These are phyloP conservation scores for Trichomonas gallinae DNA, from an alignment of 208 protist genomes.

Conservation along the genomic window DNA sequence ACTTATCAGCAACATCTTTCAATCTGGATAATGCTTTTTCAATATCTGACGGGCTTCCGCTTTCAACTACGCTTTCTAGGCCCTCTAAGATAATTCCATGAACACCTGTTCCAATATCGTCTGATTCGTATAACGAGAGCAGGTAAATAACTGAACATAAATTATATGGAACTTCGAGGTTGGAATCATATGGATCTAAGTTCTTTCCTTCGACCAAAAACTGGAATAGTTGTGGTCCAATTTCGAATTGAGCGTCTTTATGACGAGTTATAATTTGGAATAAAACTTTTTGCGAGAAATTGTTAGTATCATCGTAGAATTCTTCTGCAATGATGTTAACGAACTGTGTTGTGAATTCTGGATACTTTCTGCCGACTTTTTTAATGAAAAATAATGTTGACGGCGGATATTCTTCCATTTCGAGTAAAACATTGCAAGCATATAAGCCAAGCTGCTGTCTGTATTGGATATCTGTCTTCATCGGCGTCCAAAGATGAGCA, in stretches of 20 bases:
- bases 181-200: background rate
- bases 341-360: background rate
- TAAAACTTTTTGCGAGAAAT: background rate
- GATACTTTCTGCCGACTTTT: background rate
- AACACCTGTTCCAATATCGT: background rate
- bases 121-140: background rate
- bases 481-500: background rate
- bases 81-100: background rate
- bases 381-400: background rate
- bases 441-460: background rate
- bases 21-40: background rate
- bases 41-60: background rate
- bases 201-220: background rate
- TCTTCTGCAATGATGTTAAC: background rate
- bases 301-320: background rate
- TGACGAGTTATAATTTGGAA: background rate
- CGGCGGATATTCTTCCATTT: background rate
- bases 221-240: background rate
- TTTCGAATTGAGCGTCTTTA: background rate
- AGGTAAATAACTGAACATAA: background rate
- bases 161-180: background rate
- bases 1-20: background rate
- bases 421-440: background rate
- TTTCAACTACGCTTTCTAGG: background rate
- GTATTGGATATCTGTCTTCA: background rate